Conservation (phyloP, 2,329 filamentous ascomycete species). For the Dactylellina cionopaga region DNA sequence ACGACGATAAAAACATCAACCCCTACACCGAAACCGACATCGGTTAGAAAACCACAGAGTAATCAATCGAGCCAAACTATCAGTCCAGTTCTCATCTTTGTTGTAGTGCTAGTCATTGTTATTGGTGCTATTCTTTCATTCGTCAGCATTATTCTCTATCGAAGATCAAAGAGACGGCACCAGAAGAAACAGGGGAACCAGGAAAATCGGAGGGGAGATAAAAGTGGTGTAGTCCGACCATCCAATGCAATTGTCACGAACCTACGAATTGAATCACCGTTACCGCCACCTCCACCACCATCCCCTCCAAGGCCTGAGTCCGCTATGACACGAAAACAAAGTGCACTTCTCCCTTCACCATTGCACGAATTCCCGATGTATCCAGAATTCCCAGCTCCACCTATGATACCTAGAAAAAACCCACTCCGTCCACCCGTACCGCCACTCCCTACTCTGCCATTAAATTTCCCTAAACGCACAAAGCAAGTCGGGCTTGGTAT, state of each 20-base stretch:
- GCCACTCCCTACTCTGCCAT: not conserved
- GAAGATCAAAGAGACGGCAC: constrained; percentile 22
- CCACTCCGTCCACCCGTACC: constrained; percentile 2
- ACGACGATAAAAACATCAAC: not conserved
- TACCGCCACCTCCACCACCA: not conserved
- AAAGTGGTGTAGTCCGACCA: not conserved
- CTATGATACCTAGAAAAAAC: constrained; percentile 19
- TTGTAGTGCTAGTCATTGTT: constrained; percentile 14
- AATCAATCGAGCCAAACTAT: not conserved
- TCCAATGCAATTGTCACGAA: not conserved
- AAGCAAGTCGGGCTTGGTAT: too few species aligned
- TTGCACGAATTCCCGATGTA: constrained; percentile 31
- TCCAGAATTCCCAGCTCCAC: constrained; percentile 24
- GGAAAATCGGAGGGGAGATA: not conserved
- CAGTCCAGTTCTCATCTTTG: constrained; percentile 11
- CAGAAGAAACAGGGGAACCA: not conserved
- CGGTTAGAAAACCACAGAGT: not conserved
- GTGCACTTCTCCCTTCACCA: too few species aligned
- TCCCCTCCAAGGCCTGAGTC: constrained; percentile 4
- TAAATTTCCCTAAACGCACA: too few species aligned
- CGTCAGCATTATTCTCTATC: constrained; percentile 9
- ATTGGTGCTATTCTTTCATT: constrained; percentile 8
- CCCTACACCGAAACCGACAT: not conserved
- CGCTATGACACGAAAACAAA: too few species aligned
- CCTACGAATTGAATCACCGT: not conserved